Base-by-base conservation (phyloP, 2,329 filamentous ascomycete species). In the Drechslerella dactyloides region DNA sequence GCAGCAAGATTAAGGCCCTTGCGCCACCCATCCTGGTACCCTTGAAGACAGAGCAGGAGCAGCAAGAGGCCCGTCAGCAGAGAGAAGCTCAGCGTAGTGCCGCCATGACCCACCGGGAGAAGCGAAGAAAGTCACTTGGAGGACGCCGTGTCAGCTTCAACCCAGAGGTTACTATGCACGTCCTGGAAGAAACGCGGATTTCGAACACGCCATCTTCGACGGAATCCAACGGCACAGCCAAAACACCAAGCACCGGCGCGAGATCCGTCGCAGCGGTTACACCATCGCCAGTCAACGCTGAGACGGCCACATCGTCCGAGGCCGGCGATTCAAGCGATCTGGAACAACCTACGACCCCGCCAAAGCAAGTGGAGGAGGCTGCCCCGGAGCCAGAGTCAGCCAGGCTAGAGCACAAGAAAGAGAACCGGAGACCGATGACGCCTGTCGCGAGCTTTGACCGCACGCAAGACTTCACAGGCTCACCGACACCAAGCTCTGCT, bases 101-200 rank as follows among this genome's bases (percentile, higher is more conserved):
- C 13, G 82, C 86, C 60, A 78, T 85, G 13, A 88, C 93, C 76
- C 86, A 92, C 62, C 86, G 92, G 76, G 94, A 96, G 79, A 93
- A 91, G 50, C 88, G 94, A 74, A 86, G 94, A 76, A 97, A 97
- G 79, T 97, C 93, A 17, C 85, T 96, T 65, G 92, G 93, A 53
- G 96, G 94, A 79, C 87, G 94, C 77, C 87, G 94, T 78, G 94
- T 99, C 35, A 97, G 93, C 0, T 99, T 99, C 80, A 94, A 94
- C 2, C 94, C 94, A 0, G 94, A 99, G 81, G 94, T 94, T 11
- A 99, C 94, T 2, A 84, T 99, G 37, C 94, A 99, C 79, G 99
- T 94, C 0, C 97, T 96, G 84, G 93, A 97, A 78, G 93, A 94
- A 63, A 86, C 97, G 50, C 93, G 97, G 77, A 90, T 97, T 78